Evolutionary conservation across 1,284 basidiomycete species (phyloP).

Genomic region (Ganoderma meredithae): DNA sequence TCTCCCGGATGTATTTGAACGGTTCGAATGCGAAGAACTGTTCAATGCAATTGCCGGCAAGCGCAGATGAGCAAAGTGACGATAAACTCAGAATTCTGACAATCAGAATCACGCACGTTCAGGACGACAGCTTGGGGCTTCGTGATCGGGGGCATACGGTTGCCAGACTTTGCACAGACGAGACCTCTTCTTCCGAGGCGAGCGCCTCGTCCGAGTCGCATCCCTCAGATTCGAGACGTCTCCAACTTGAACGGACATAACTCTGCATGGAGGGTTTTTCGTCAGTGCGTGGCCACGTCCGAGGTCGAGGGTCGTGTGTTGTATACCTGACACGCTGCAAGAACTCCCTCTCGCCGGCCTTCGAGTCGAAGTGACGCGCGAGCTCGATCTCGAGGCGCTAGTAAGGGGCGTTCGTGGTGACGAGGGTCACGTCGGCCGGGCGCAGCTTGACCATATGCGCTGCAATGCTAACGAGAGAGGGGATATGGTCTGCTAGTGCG

Average conservation of each 20-base stretch:
- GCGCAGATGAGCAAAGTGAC: neutral
- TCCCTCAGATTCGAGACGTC: too few species aligned
- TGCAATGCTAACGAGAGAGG: neutral
- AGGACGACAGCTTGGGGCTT: neutral
- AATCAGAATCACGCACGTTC: neutral
- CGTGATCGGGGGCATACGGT: slow-evolving; percentile 5
- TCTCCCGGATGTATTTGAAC: slow-evolving; percentile 9
- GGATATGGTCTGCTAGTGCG: neutral
- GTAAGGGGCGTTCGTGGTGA: neutral
- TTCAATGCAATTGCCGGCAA: neutral
- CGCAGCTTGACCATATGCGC: slow-evolving; percentile 1
- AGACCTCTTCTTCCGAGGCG: neutral
- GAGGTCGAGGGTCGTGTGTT: neutral
- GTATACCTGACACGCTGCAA: neutral
- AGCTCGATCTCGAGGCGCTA: neutral
- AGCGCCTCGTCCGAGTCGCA: too few species aligned
- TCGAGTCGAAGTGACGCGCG: neutral
- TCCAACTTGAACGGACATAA: too few species aligned
- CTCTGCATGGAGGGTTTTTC: slow-evolving; percentile 11
- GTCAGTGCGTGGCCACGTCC: neutral
- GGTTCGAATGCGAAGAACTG: slow-evolving; percentile 29
- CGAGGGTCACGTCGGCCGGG: neutral
- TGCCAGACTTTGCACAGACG: neutral
- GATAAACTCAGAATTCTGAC: neutral
- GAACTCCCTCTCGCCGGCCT: neutral